Base-by-base conservation (phyloP, 768 basidiomycete species). In the Sarcodon aspratus region DNA sequence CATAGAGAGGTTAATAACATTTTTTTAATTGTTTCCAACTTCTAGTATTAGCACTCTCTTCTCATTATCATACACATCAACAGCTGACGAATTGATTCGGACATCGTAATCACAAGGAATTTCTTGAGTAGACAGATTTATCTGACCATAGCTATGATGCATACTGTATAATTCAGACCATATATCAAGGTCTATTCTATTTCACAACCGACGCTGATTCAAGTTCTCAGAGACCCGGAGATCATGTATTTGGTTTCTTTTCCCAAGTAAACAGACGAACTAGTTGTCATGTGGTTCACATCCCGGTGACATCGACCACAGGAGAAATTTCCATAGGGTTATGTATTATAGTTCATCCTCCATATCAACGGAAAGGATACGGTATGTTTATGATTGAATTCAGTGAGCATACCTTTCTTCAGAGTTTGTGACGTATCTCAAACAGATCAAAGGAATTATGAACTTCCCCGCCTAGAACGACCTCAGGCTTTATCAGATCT, bases 341-440 rank as follows among this genome's bases (percentile, higher is more conserved):
- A 3, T 94, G 91, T 63, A 99, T 99, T 57, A 82, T 98, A 56
- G 89, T 87, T 7, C 78, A 98, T 37, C 96, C 96, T 1, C 96
- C 93, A 13, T 91, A 83, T 59, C 95, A 97, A 59, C 75, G 80
- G 50, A 78, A 82, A 56, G 88, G 92, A 7, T 96, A 85, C 57
- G 96, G 95, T 3, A 91, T 89, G 74, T 80, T 98, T 21, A 75
- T 99, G 75, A 97, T 98, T 54, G 95, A 99, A 68, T 96, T 98
- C 71, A 98, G 95, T 95, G 60, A 40, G 35, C 44, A 6, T 17
- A 15, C 21, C 12, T 33, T 10, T 18, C 7, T 10, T 47, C 33
- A 38, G 11, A 48, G 18, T 47, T 10, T 33, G 12, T 34, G 12
- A 17, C 31, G 2, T 42, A 33, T 9, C 33, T 7, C 36, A 45